Evolutionary conservation across 176 grass and related monocot species (phyloP), one percentile per base, ranked within the genome.

Genomic region (Avena atlantica): DNA sequence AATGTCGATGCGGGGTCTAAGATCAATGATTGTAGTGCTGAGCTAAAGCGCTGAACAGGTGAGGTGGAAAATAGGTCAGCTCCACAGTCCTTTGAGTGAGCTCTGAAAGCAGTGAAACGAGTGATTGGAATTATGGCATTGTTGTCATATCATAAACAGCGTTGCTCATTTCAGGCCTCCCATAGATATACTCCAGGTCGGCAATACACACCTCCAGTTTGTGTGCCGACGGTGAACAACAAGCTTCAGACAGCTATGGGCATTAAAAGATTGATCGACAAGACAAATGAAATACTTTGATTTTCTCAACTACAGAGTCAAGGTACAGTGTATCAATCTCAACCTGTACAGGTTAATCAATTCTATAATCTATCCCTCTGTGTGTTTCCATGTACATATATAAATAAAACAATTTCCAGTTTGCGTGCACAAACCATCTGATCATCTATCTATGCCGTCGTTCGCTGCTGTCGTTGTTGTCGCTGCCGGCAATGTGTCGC

Each of bases 261-360:
- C 64, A 36, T 67, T 9, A 67, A 67, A 67, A 67, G 64, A 34
- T 67, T 36, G 11, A 0, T 20, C 1, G 24, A 14, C 16, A 69
- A 49, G 23, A 86, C 37, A 19, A 5, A 40, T 12, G 5, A 36
- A 17, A 36, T 15, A 14, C 7, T 27, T 24, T 16, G 15, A 76
- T 31, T 76, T 56, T 31, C 74, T 15, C 25, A 77, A 56, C 51
- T 29, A 20, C 25, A 48, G 65, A 65, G 25, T n/a, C 20, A 21
- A 76, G 65, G 57, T 66, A 48, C 47, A 74, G 17, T 42, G 4
- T 12, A 81, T 70, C 50, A 62, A 19, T 91, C 86, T 76, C n/a
- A 81, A 11, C 84, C 81, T 88, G 76, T 87, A 81, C 85, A 87
- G 3, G 75, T 64, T 61, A 67, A 78, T 65, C 44, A 80, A 75